Conservation (phyloP, 2,329 filamentous ascomycete species). For the Cordyceps javanica region DNA sequence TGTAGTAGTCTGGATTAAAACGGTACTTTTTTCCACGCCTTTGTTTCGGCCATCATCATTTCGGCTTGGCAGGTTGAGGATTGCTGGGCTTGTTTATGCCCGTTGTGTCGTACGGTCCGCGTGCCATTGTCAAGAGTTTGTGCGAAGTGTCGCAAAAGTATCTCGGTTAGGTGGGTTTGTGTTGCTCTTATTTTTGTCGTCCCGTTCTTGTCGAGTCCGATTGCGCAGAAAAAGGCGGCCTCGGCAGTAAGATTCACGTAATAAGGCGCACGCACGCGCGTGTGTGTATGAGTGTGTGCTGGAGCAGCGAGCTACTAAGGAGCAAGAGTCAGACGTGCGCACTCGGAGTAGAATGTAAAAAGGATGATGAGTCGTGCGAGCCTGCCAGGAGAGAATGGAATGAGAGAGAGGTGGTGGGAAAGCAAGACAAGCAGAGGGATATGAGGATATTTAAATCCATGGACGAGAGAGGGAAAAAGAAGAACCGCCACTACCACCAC, state of each 20-base stretch:
- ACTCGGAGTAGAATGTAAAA: background rate
- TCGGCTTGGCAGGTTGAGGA: slow-evolving; percentile 12
- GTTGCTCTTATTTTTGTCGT: background rate
- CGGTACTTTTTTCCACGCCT: background rate
- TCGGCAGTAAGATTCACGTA: background rate
- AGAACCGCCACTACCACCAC: background rate
- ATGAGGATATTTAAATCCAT: slow-evolving; percentile 10
- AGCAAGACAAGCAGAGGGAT: background rate
- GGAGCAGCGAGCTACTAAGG: background rate
- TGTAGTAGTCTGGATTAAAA: background rate
- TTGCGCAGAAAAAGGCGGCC: background rate
- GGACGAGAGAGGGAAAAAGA: slow-evolving; percentile 4
- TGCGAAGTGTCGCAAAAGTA: background rate
- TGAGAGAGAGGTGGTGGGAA: background rate
- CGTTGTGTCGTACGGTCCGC: slow-evolving; percentile 14
- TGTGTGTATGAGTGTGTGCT: background rate
- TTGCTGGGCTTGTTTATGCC: slow-evolving; percentile 13
- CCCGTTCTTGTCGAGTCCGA: background rate
- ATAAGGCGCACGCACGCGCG: background rate
- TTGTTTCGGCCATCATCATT: background rate
- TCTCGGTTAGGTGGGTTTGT: background rate
- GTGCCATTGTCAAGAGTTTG: slow-evolving; percentile 7
- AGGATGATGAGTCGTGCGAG: background rate
- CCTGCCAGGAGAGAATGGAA: background rate
- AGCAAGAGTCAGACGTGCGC: slow-evolving; percentile 1